Evolutionary conservation across 2,329 filamentous ascomycete genomes (phyloP), one percentile per base, ranked within the genome.

Genomic region (Colletotrichum sp.): DNA sequence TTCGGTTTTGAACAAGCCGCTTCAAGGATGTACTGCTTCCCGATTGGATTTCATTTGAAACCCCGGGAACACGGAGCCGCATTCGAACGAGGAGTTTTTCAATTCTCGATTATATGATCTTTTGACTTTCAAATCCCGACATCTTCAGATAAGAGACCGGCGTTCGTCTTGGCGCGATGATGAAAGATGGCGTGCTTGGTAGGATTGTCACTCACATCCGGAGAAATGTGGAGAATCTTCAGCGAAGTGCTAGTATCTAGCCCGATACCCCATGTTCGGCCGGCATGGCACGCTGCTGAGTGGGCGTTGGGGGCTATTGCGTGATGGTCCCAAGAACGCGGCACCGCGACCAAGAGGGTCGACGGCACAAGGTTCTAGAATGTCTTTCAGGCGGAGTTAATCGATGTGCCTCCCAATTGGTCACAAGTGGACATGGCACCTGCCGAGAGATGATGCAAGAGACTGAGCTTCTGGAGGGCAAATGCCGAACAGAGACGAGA

Each of bases 91-190:
- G 18, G 28, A 28, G 7, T 1, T 21, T 28, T 7, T 18, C 30
- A 60, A 16, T 15, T 2, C 4, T 26, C 6, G 1, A 64, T 1
- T 9, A 21, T 2, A 21, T 44, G 13, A 15, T 2, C 15, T 6
- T 6, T 7, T 34, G 30, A 21, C 7, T 21, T 55, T 75, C 72
- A 71, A 75, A 75, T 63, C 60, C 72, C 72, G 72, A 75, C 6
- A 28, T 9, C 36, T 7, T 0, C 16, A 67, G 68, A 62, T 62
- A 67, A 71, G 34, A 49, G 36, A 28, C 66, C 67, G 72, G 52
- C 62, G 9, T 55, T 67, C 66, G 68, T 66, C 72, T 75, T 71
- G 72, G 72, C 72, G 60, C 68, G 72, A 75, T 75, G 72, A 15
- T 71, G 72, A 71, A 66, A 71, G 60, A 75, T 75, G 49, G 62